Conservation (phyloP, 1,284 basidiomycete genomes). For the Pyrrhoderma noxium region DNA sequence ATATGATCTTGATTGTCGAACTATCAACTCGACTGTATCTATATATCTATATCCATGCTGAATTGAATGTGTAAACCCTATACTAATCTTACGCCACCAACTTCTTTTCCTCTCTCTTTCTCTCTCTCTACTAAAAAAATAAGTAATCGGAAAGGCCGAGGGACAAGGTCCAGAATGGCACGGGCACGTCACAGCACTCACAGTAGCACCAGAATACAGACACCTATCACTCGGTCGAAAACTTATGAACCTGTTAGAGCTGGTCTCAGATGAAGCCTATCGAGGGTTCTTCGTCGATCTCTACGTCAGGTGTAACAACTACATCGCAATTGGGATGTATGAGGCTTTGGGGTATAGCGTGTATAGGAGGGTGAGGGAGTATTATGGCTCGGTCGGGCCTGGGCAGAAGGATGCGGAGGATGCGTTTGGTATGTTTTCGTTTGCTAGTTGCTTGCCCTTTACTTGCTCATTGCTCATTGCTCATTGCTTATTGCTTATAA, state of each 20-base stretch:
- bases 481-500: background rate
- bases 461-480: too few species aligned
- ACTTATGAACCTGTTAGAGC: slow-evolving; percentile 79
- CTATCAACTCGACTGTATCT: slow-evolving; percentile 6
- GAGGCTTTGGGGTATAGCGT: slow-evolving; percentile 83
- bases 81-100: background rate
- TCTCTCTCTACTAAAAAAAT: too few species aligned
- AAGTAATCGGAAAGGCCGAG: slow-evolving; percentile 85
- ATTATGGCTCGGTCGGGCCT: slow-evolving; percentile 73
- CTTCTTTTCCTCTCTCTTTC: background rate
- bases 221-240: slow-evolving; percentile 74
- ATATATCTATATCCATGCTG: too few species aligned
- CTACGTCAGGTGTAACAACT: slow-evolving; percentile 80
- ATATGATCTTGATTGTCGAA: background rate
- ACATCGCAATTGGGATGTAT: slow-evolving; percentile 77
- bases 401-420: slow-evolving; percentile 79
- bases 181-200: slow-evolving; percentile 86
- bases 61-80: too few species aligned
- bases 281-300: slow-evolving; percentile 84
- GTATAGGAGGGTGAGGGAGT: slow-evolving; percentile 77
- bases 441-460: too few species aligned
- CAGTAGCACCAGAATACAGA: slow-evolving; percentile 87
- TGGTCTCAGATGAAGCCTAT: slow-evolving; percentile 70
- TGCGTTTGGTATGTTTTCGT: slow-evolving; percentile 70
- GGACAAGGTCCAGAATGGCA: slow-evolving; percentile 70